phyloP scores from a whole-genome alignment of 345 rosid genomes.

The Bruguiera parviflora region DNA sequence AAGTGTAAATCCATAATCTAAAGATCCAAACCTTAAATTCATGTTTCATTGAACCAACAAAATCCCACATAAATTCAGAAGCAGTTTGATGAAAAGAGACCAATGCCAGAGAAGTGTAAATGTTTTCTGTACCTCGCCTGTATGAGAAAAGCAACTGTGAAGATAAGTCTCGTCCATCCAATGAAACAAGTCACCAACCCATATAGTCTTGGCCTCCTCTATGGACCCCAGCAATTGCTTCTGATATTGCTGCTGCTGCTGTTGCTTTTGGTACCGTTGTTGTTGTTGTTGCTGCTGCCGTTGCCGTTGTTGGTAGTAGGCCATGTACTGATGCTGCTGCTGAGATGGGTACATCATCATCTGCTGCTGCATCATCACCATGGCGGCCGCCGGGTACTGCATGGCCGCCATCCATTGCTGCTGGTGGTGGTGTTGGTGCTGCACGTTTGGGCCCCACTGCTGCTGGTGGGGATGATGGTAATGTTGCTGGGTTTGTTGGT shows the following conservation, averaged over 20 bases:
- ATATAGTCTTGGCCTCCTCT: constrained; percentile 67
- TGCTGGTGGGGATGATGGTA: constrained; percentile 37
- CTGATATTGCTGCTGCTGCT: constrained; percentile 26
- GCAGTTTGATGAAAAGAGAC: background rate
- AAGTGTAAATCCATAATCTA: background rate
- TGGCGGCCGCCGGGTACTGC: constrained; percentile 86
- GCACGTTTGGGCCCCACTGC: constrained; percentile 19
- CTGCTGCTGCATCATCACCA: constrained; percentile 96
- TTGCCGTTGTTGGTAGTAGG: constrained; percentile 40
- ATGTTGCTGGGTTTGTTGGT: constrained; percentile 24
- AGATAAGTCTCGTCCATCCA: constrained; percentile 90
- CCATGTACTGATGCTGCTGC: constrained; percentile 54
- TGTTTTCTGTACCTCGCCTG: constrained; percentile 51
- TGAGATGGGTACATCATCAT: constrained; percentile 83
- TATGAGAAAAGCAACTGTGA: constrained; percentile 62
- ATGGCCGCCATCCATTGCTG: constrained; percentile 64
- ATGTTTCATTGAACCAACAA: background rate
- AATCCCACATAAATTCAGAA: background rate
- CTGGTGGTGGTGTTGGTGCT: constrained; percentile 18
- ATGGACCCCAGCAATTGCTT: constrained; percentile 38
- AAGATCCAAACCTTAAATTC: background rate
- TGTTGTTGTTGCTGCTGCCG: constrained; percentile 26
- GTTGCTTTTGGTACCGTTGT: background rate
- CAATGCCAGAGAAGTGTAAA: background rate
- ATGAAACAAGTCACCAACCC: constrained; percentile 76